Conservation (phyloP, 495 filamentous ascomycete species). For the Apiosordaria backusii region DNA sequence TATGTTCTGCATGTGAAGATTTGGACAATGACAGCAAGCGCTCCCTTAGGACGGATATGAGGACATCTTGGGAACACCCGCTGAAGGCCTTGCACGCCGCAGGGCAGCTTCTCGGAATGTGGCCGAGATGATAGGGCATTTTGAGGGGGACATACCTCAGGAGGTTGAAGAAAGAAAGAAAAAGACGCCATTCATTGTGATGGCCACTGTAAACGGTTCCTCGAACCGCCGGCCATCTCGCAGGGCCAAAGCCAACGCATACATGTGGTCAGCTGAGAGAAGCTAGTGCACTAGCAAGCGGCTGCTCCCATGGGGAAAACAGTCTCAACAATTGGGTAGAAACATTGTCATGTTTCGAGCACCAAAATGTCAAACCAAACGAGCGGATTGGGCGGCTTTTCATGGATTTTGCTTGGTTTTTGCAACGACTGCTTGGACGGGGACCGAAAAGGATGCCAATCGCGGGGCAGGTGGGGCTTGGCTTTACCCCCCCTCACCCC, state of each 20-base stretch:
- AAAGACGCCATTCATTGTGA: too few relatives aligned
- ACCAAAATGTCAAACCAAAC: slow-evolving; percentile 34
- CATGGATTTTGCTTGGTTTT: slow-evolving; percentile 5
- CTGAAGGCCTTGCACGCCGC: too few relatives aligned
- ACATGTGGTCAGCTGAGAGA: neutral
- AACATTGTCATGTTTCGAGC: slow-evolving; percentile 38
- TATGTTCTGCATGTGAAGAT: too few relatives aligned
- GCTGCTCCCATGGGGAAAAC: slow-evolving; percentile 1
- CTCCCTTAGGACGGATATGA: too few relatives aligned
- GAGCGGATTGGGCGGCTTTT: slow-evolving; percentile 16
- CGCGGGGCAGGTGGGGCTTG: slow-evolving; percentile 14
- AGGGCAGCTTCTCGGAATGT: too few relatives aligned
- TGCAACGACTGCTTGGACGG: neutral
- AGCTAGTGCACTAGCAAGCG: neutral
- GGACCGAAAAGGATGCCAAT: slow-evolving; percentile 14
- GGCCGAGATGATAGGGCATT: too few relatives aligned
- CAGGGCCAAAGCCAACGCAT: neutral
- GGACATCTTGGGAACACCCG: too few relatives aligned
- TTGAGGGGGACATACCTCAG: too few relatives aligned
- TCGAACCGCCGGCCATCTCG: slow-evolving; percentile 5
- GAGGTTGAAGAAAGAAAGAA: too few relatives aligned
- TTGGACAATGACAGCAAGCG: too few relatives aligned
- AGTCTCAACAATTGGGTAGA: slow-evolving; percentile 20
- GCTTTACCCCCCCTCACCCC: slow-evolving; percentile 11
- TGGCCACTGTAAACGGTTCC: slow-evolving; percentile 1